Base-by-base conservation (phyloP, 1,139 yeast genomes). In the Geotrichum restrictum region DNA sequence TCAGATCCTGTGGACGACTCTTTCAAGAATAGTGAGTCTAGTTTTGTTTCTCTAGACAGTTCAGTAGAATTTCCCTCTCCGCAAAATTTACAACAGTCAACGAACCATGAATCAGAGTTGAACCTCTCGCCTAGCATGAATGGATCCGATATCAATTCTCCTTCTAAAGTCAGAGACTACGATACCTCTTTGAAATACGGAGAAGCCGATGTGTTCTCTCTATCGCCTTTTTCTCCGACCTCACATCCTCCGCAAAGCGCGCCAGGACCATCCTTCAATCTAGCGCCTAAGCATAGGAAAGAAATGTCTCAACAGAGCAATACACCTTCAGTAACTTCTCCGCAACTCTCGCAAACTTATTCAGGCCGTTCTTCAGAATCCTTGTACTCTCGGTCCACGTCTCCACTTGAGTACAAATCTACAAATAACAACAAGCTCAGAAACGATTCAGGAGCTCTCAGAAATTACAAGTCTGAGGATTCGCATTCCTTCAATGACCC, bases 391-490 rank as follows among this genome's bases (percentile, higher is more conserved):
- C 38, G 27, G 13, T 19, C 14, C 11, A 43, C 39, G 27, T 42
- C 45, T 19, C 38, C 46, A 5, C 29, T 43, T 11, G 46, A 43
- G 31, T 43, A 18, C 31, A 43, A 32, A 43, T 14, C 4, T 11
- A 21, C 38, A 5, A 18, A 4, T 43, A 8, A 11, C 41, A 8
- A n/a, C n/a, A 37, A 18, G 18, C 18, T 16, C 13, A 18, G 41
- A 19, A 18, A 18, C 2, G 2, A 13, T 7, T 21, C 41, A 4
- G 37, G 37, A 33, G 11, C 37, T 33, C 37, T 8, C 8, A 24
- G 8, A 8, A 8, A 24, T 24, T 5, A 24, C 8, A 8, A 24
- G 29, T 24, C 29, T 24, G 7, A 5, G 5, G 8, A 24, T 24
- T 24, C 29, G 8, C 29, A 24, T 24, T 33, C 18, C n/a, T 6